Conservation (phyloP, 495 filamentous ascomycete species). For the Podospora anserina region DNA sequence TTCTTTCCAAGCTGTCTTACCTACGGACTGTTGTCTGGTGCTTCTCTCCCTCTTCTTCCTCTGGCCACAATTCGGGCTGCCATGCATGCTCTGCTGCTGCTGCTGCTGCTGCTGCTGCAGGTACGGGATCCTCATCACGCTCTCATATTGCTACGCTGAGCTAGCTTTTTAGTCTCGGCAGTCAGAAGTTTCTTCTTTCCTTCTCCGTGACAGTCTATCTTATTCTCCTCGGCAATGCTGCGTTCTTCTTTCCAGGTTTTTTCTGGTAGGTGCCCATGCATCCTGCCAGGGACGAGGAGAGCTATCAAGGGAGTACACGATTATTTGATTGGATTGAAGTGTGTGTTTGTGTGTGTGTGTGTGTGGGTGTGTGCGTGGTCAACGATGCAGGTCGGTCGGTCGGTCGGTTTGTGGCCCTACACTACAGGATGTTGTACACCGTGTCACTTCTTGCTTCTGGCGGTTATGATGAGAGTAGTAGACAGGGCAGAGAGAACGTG, state of each 20-base stretch:
- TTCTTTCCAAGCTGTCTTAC: not conserved
- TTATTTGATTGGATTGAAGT: not conserved
- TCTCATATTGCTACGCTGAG: not conserved
- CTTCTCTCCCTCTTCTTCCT: not conserved
- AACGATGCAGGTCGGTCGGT: not conserved
- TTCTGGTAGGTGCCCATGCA: slow-evolving; percentile 13
- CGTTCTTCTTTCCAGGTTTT: not conserved
- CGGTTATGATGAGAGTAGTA: not conserved
- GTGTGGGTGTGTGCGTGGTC: not conserved
- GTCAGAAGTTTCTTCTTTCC: not conserved
- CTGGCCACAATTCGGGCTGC: not conserved
- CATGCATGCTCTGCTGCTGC: not conserved
- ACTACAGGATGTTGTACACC: not conserved
- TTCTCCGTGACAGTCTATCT: no score
- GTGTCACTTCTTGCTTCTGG: not conserved
- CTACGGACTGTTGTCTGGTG: not conserved
- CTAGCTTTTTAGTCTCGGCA: not conserved
- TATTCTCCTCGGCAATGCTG: not conserved
- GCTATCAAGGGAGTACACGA: not conserved
- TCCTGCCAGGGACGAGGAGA: slow-evolving; percentile 20
- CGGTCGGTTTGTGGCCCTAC: not conserved
- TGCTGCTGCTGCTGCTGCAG: not conserved
- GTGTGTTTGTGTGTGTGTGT: not conserved
- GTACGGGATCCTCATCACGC: not conserved
- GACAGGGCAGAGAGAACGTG: not conserved